A percentile compares a stretch with the other conserved stretches of the same genome.
Conservation (phyloP, 2,329 filamentous ascomycete genomes). For the Neofusicoccum parvum region DNA sequence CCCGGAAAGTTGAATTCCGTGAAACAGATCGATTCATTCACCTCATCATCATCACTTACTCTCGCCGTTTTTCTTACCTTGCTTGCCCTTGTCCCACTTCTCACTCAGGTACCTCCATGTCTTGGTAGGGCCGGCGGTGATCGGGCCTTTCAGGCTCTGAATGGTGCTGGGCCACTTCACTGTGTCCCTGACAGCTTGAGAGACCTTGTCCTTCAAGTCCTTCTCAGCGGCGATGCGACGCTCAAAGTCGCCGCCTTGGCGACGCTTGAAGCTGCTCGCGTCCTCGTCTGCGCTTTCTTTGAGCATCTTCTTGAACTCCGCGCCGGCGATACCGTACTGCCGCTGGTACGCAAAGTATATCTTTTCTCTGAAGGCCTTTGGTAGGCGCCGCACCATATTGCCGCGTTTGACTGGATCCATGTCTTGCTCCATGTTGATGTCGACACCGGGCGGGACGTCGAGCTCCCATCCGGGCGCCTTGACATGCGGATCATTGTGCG, state of each 20-base stretch:
- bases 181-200: constrained; percentile 79
- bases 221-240: constrained; percentile 75
- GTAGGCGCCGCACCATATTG: constrained; percentile 94
- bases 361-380: constrained; percentile 81
- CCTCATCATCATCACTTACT: not conserved
- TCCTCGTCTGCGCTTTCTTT: constrained; percentile 72
- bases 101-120: constrained; percentile 78
- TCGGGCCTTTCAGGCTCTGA: constrained; percentile 79
- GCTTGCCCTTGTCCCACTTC: constrained; percentile 59
- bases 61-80: constrained; percentile 13
- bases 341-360: constrained; percentile 95
- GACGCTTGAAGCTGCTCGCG: constrained; percentile 64
- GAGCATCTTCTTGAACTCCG: constrained; percentile 85
- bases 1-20: constrained; percentile 6
- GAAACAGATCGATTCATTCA: not conserved
- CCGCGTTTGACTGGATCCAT: constrained; percentile 89
- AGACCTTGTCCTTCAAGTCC: constrained; percentile 71
- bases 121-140: constrained; percentile 74
- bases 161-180: constrained; percentile 89
- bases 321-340: constrained; percentile 81
- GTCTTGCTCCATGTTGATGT: constrained; percentile 77
- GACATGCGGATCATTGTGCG: constrained; percentile 68
- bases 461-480: constrained; percentile 64
- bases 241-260: constrained; percentile 84
- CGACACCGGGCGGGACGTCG: constrained; percentile 52